Conservation (phyloP, 2,329 filamentous ascomycete genomes). For the Aspergillus bombycis region DNA sequence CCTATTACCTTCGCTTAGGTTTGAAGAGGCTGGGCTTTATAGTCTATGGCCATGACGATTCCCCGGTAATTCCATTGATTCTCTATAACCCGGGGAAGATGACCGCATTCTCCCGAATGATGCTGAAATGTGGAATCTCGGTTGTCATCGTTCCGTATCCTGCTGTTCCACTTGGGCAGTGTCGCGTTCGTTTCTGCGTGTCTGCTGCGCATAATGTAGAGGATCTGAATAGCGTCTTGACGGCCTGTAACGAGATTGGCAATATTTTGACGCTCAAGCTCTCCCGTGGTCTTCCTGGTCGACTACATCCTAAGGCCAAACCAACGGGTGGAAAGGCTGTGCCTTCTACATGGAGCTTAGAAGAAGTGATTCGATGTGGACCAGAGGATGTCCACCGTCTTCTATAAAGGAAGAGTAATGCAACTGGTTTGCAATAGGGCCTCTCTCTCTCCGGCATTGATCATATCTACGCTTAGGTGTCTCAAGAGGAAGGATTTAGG, state of each 20-base stretch:
- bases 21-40: slow-evolving; percentile 97
- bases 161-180: slow-evolving; percentile 91
- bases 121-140: slow-evolving; percentile 96
- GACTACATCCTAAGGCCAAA: too few relatives aligned
- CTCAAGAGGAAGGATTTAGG: too few relatives aligned
- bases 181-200: slow-evolving; percentile 92
- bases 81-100: slow-evolving; percentile 99
- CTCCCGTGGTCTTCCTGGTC: slow-evolving; percentile 88
- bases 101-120: slow-evolving; percentile 96
- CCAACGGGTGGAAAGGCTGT: too few relatives aligned
- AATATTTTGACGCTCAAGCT: slow-evolving; percentile 94
- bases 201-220: slow-evolving; percentile 97
- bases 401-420: too few relatives aligned
- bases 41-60: slow-evolving; percentile 96
- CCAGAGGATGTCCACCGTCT: too few relatives aligned
- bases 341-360: too few relatives aligned
- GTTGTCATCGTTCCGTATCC: slow-evolving; percentile 97
- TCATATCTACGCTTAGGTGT: too few relatives aligned
- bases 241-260: slow-evolving; percentile 91
- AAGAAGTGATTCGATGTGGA: too few relatives aligned
- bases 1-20: slow-evolving; percentile 93
- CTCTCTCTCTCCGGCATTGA: too few relatives aligned
- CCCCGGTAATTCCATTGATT: slow-evolving; percentile 90
- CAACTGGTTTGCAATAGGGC: too few relatives aligned
- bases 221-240: slow-evolving; percentile 85